Conservation (phyloP, 306 rosid species). For the Medicago ruthenica region DNA sequence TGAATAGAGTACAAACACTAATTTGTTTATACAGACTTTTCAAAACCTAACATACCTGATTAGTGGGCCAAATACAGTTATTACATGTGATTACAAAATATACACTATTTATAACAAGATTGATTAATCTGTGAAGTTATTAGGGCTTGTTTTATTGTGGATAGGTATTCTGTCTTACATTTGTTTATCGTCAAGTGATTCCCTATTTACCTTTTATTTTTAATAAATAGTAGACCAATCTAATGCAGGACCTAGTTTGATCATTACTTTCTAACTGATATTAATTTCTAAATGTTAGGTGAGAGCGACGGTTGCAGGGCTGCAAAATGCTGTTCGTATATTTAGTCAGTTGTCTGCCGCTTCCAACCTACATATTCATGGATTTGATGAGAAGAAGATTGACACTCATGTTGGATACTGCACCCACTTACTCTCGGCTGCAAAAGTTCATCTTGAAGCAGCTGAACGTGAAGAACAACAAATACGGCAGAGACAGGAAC, state of each 20-base stretch:
- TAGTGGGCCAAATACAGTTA: neutral
- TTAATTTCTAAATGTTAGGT: slow-evolving; percentile 61
- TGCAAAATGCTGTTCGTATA: slow-evolving; percentile 96
- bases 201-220: neutral
- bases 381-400: slow-evolving; percentile 98
- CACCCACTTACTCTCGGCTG: slow-evolving; percentile 86
- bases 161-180: neutral
- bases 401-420: slow-evolving; percentile 99
- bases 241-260: slow-evolving; percentile 7
- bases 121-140: slow-evolving; percentile 2
- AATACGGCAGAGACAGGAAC: slow-evolving; percentile 87
- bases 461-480: slow-evolving; percentile 98
- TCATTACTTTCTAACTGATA: slow-evolving; percentile 29
- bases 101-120: neutral
- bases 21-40: neutral
- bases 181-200: slow-evolving; percentile 8
- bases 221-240: neutral
- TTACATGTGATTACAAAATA: neutral
- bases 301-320: slow-evolving; percentile 84
- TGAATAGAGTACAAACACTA: neutral
- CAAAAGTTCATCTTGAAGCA: slow-evolving; percentile 85
- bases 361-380: slow-evolving; percentile 96
- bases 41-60: neutral
- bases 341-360: slow-evolving; percentile 99
- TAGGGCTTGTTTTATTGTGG: neutral